Evolutionary conservation across 768 basidiomycete species (phyloP).

Genomic region (Tylopilus sp.): DNA sequence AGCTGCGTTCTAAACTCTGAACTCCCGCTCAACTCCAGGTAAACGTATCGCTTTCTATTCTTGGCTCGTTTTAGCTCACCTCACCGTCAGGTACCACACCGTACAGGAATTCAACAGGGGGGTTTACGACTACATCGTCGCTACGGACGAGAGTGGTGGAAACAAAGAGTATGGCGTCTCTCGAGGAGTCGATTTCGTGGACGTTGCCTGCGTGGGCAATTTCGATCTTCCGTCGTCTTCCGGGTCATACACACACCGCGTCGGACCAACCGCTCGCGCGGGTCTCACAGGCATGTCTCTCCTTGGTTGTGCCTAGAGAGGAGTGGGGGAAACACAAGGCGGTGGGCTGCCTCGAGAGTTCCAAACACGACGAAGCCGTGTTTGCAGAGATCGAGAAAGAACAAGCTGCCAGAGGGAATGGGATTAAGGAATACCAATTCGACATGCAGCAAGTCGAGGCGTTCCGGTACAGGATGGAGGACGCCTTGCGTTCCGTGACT

Average conservation of each 20-base stretch:
- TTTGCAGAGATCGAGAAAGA: constrained; percentile 72
- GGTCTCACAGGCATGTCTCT: constrained; percentile 89
- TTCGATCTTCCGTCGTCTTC: no score
- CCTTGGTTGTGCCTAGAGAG: constrained; percentile 72
- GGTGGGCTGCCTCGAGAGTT: constrained; percentile 64
- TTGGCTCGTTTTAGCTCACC: neutral
- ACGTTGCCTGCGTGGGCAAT: no score
- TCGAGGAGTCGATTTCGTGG: no score
- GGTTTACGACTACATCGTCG: constrained; percentile 97
- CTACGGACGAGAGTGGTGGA: no score
- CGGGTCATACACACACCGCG: no score
- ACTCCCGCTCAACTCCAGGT: constrained; percentile 91
- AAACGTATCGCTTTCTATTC: neutral
- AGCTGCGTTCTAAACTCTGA: constrained; percentile 96
- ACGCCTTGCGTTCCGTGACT: no score
- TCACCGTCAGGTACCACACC: constrained; percentile 70
- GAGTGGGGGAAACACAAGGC: constrained; percentile 74
- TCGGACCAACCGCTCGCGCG: constrained; percentile 95
- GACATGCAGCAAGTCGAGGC: no score
- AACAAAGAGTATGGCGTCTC: no score
- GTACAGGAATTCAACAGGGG: constrained; percentile 99
- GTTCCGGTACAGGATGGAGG: no score
- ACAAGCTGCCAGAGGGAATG: constrained; percentile 56
- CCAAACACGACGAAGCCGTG: constrained; percentile 63
- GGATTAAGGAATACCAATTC: constrained; percentile 85